A percentile compares a stretch with the other conserved stretches of the same genome.
Conservation (phyloP, 345 rosid genomes). For the Stellera chamaejasme region DNA sequence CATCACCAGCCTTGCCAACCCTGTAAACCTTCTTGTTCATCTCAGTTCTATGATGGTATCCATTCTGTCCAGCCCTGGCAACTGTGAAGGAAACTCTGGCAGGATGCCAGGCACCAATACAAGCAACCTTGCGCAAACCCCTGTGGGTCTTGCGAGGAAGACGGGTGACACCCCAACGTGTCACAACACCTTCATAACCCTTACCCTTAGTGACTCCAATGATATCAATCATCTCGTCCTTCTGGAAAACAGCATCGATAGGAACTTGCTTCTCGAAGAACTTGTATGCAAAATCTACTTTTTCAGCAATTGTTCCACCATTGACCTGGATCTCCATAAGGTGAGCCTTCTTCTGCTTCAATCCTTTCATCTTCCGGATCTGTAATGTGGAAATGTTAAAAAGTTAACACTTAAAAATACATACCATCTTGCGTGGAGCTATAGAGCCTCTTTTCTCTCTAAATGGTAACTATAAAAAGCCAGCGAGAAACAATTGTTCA, state of each 20-base stretch:
- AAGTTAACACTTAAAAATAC: not conserved
- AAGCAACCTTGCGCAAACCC: conserved; percentile 90
- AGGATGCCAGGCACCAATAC: conserved; percentile 97
- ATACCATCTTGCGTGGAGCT: too few species aligned
- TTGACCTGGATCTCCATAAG: conserved; percentile 86
- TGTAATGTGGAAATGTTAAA: conserved; percentile 11
- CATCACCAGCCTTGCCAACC: conserved; percentile 60
- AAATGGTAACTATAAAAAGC: too few species aligned
- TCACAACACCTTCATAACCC: conserved; percentile 86
- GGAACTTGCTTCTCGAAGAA: conserved; percentile 88
- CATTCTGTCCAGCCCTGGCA: conserved; percentile 96
- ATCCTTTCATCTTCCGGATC: conserved; percentile 86
- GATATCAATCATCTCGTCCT: conserved; percentile 82
- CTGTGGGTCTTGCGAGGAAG: conserved; percentile 90
- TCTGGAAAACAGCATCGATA: conserved; percentile 67
- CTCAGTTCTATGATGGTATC: conserved; percentile 89
- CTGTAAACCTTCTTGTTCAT: conserved; percentile 84
- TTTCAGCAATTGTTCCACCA: conserved; percentile 69
- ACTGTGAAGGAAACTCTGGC: conserved; percentile 92
- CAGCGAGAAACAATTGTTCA: too few species aligned
- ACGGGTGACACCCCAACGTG: conserved; percentile 93
- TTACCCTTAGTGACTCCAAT: conserved; percentile 89
- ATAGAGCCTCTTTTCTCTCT: too few species aligned
- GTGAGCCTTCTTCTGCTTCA: conserved; percentile 92
- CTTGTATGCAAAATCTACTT: conserved; percentile 67